These are phyloP conservation scores for Bryopsis sp. DNA, from an alignment of 139 green algal genomes.

Conservation along the genomic window DNA sequence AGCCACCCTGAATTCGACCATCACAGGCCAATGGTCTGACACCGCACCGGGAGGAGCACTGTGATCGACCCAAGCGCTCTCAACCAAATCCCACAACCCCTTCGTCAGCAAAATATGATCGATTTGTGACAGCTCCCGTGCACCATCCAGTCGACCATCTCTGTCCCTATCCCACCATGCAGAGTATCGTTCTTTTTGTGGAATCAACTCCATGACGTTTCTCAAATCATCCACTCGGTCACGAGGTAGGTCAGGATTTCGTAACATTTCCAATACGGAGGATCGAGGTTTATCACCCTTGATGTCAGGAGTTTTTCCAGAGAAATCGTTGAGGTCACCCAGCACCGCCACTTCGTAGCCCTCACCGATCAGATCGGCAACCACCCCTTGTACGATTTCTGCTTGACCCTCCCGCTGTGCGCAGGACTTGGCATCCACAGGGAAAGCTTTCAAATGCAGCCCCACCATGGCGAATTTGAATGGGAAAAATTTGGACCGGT, in stretches of 20 bases:
- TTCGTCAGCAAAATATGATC: conserved; percentile 7
- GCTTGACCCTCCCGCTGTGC: conserved; percentile 2
- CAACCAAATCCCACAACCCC: not conserved
- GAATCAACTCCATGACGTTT: conserved; percentile 10
- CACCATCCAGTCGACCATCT: not conserved
- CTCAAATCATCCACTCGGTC: conserved; percentile 2
- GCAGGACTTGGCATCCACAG: not conserved
- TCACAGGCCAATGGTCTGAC: conserved; percentile 13
- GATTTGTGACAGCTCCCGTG: not conserved
- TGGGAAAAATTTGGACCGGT: not conserved
- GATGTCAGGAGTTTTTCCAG: not conserved
- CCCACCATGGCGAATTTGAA: conserved; percentile 2
- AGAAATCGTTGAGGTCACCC: conserved; percentile 15
- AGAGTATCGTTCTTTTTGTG: not conserved
- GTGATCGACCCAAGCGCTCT: conserved; percentile 3
- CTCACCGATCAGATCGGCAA: not conserved
- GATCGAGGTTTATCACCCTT: not conserved
- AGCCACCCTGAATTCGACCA: conserved; percentile 13
- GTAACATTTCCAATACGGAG: not conserved
- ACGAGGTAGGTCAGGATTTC: not conserved
- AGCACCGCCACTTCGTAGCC: conserved; percentile 2
- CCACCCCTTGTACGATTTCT: not conserved
- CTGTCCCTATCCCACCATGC: conserved; percentile 1
- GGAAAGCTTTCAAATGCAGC: not conserved
- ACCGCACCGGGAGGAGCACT: not conserved